A percentile compares a stretch with the other conserved stretches of the same genome.
These are phyloP conservation scores for Tolypocladium pustulatum DNA, from an alignment of 2,329 filamentous ascomycete species.

Conservation along the genomic window DNA sequence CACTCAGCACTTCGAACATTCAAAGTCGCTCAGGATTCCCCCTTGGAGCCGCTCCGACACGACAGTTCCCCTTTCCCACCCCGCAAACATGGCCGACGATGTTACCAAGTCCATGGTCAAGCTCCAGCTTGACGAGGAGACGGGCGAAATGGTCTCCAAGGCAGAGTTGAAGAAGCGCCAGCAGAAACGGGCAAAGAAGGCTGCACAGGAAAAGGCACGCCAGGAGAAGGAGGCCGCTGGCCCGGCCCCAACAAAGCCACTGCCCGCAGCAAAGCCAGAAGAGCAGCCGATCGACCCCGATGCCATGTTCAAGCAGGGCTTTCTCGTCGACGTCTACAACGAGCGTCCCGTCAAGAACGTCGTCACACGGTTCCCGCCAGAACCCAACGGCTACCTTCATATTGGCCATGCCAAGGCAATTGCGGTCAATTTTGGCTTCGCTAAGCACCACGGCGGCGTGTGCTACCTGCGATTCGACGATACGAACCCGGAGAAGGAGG, in stretches of 20 bases:
- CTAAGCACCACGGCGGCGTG: slow-evolving; percentile 64
- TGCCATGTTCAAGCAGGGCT: slow-evolving; percentile 72
- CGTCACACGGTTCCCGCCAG: slow-evolving; percentile 67
- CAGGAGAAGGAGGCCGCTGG: slow-evolving; percentile 70
- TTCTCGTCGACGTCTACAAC: slow-evolving; percentile 61
- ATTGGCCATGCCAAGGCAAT: slow-evolving; percentile 95
- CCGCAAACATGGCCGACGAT: slow-evolving; percentile 32
- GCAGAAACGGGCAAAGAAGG: slow-evolving; percentile 47
- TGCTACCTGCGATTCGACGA: slow-evolving; percentile 61
- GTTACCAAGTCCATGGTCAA: slow-evolving; percentile 39
- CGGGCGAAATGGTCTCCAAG: slow-evolving; percentile 55
- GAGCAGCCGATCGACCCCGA: slow-evolving; percentile 36
- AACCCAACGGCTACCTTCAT: slow-evolving; percentile 89
- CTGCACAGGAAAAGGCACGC: slow-evolving; percentile 56
- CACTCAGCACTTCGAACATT: background rate
- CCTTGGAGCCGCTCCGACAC: background rate
- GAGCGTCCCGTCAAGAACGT: slow-evolving; percentile 52
- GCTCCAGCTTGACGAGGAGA: slow-evolving; percentile 51
- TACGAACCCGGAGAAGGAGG: slow-evolving; percentile 88
- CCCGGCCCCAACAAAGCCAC: slow-evolving; percentile 25
- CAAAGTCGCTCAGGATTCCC: background rate
- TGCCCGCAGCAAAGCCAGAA: slow-evolving; percentile 21
- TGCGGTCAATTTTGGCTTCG: slow-evolving; percentile 93
- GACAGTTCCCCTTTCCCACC: background rate
- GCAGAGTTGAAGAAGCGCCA: slow-evolving; percentile 49